Base-by-base conservation (phyloP, 441 rosid genomes). In the California macrophylla region DNA sequence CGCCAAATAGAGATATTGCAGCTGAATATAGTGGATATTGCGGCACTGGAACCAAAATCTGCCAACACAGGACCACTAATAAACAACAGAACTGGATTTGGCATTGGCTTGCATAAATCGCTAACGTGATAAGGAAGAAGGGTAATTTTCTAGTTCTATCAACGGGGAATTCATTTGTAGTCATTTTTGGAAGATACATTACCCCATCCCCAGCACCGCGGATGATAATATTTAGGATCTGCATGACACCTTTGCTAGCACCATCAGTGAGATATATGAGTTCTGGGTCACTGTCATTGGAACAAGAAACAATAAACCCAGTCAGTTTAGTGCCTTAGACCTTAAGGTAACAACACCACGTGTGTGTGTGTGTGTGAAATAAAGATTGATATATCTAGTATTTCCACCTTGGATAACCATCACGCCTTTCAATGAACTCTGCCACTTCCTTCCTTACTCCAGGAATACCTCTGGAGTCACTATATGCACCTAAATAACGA, bases 201-300 rank as follows among this genome's bases (percentile, higher is more conserved):
- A 93, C 97, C 90, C 97, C 97, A 32, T 93, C 98, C 60, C 91
- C 75, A 70, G 75, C 80, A 66, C 96, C 93, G 6, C 96, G 90
- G 71, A 93, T 93, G 52, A 91, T 79, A 56, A 90, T 77, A 71
- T 86, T 89, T 85, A 91, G 79, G 75, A 87, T 89, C 82, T 91
- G 96, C 97, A 89, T 93, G 67, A 93, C 96, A 82, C 96, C 97
- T 85, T 89, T 93, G 85, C 98, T 91, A 9, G 98, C 98, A 78
- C 97, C 98, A 82, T 88, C 97, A 16, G 98, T 91, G 71, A 93
- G 98, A 77, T 79, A 93, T 76, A 93, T 86, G 80, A 87, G 91
- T 75, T 93, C 98, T 38, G 96, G 96, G 69, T 93, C 97, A 76
- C 98, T 88, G 87, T 73, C 65, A 74, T 68, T 45, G 50, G 83